Conservation (phyloP, 2,329 filamentous ascomycete genomes). For the Drechslera avenae region DNA sequence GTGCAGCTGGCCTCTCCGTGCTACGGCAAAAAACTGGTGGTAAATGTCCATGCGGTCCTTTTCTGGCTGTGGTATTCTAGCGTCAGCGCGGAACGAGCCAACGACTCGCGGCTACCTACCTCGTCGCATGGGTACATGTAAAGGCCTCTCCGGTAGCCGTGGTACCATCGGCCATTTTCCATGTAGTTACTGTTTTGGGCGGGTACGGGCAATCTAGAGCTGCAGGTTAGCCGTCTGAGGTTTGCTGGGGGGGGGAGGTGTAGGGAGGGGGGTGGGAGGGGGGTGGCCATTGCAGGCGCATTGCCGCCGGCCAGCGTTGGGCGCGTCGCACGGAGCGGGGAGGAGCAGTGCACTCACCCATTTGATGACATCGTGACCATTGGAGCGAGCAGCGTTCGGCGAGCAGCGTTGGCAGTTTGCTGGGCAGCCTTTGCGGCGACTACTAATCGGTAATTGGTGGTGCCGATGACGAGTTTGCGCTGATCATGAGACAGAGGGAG, state of each 20-base stretch:
- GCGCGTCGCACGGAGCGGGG: conserved; percentile 43
- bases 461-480: conserved; percentile 11
- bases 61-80: conserved; percentile 60
- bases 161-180: conserved; percentile 74
- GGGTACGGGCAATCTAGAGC: conserved; percentile 45
- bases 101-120: conserved; percentile 51
- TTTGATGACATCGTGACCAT: conserved; percentile 53
- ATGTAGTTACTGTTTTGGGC: conserved; percentile 54
- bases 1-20: conserved; percentile 59
- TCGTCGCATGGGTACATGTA: conserved; percentile 81
- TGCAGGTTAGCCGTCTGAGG: conserved; percentile 10
- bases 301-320: conserved; percentile 9
- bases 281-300: conserved; percentile 3
- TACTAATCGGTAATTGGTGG: conserved; percentile 9
- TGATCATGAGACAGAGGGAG: conserved; percentile 10
- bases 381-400: conserved; percentile 38
- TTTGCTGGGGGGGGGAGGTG: conserved; percentile 6
- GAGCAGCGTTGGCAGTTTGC: conserved; percentile 14
- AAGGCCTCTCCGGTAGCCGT: conserved; percentile 68
- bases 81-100: conserved; percentile 16
- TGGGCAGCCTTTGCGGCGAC: conserved; percentile 1
- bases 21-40: conserved; percentile 75
- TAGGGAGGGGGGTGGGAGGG: neutral
- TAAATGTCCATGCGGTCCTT: conserved; percentile 80
- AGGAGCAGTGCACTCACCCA: conserved; percentile 45